These are phyloP conservation scores for Phaffomyces opuntiae DNA, from an alignment of 805 yeast genomes.

Conservation along the genomic window DNA sequence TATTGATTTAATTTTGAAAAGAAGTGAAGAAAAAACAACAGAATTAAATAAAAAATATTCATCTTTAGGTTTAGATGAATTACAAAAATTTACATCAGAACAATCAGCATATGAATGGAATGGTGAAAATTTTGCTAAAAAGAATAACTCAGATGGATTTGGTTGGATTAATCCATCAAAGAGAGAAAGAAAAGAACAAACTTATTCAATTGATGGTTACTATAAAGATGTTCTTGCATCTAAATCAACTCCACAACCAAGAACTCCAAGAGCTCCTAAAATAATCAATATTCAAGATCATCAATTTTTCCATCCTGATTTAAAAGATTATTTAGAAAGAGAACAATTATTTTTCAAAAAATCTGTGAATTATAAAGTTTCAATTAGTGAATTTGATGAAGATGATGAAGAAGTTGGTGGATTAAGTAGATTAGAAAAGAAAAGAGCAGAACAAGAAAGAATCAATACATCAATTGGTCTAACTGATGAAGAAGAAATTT, in stretches of 20 bases:
- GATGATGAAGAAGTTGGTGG: slow-evolving; percentile 28
- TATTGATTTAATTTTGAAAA: slow-evolving; percentile 72
- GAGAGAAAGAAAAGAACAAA: slow-evolving; percentile 72
- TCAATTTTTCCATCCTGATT: slow-evolving; percentile 58
- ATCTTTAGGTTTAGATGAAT: slow-evolving; percentile 83
- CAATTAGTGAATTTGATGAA: slow-evolving; percentile 55
- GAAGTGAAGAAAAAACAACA: slow-evolving; percentile 78
- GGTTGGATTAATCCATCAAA: slow-evolving; percentile 71
- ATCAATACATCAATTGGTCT: slow-evolving; percentile 52
- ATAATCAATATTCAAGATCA: slow-evolving; percentile 59
- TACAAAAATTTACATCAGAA: slow-evolving; percentile 85
- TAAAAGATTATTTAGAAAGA: slow-evolving; percentile 47
- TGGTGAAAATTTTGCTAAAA: slow-evolving; percentile 59
- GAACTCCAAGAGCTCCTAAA: slow-evolving; percentile 55
- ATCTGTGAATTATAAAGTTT: slow-evolving; percentile 49
- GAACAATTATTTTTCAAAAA: slow-evolving; percentile 62
- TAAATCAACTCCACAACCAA: slow-evolving; percentile 35
- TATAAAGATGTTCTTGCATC: slow-evolving; percentile 56
- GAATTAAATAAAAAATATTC: slow-evolving; percentile 76
- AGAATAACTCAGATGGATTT: slow-evolving; percentile 32
- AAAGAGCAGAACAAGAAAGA: slow-evolving; percentile 39
- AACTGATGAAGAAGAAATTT: slow-evolving; percentile 52
- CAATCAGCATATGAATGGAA: slow-evolving; percentile 96
- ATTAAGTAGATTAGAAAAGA: slow-evolving; percentile 10
- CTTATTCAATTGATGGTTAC: slow-evolving; percentile 70